phyloP scores from a whole-genome alignment of 371 early-diverging fungal species.

The Funneliformis caledonium region DNA sequence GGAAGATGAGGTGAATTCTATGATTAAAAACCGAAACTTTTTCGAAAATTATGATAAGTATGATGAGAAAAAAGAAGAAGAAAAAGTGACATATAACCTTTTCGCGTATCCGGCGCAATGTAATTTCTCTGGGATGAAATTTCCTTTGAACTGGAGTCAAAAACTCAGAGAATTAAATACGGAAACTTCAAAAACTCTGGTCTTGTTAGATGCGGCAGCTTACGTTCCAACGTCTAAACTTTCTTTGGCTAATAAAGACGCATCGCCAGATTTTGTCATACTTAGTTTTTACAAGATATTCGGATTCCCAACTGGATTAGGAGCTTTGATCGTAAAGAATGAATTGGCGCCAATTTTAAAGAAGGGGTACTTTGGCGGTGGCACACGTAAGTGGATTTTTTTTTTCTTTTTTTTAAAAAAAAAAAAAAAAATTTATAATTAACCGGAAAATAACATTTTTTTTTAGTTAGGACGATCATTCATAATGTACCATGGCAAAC shows the following conservation, averaged over 20 bases:
- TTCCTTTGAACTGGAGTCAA: constrained; percentile 58
- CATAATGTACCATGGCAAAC: constrained; percentile 55
- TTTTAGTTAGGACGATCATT: constrained; percentile 48
- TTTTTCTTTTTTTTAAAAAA: background rate
- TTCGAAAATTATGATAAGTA: background rate
- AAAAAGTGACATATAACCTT: constrained; percentile 48
- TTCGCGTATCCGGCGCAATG: constrained; percentile 78
- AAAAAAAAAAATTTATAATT: background rate
- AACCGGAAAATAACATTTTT: background rate
- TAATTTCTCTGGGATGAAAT: constrained; percentile 72
- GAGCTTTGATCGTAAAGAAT: constrained; percentile 66
- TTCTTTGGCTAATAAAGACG: constrained; percentile 45
- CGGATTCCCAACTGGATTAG: constrained; percentile 80
- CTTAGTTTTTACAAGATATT: constrained; percentile 83
- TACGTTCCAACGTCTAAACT: constrained; percentile 59
- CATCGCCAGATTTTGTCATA: constrained; percentile 65
- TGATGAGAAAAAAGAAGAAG: background rate
- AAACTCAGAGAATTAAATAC: constrained; percentile 46
- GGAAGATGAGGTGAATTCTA: constrained; percentile 40
- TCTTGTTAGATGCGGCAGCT: constrained; percentile 71
- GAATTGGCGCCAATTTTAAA: constrained; percentile 49
- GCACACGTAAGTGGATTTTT: constrained; percentile 52
- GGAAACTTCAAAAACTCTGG: constrained; percentile 43
- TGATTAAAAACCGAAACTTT: background rate
- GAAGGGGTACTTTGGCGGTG: constrained; percentile 72